Conservation (phyloP, 768 basidiomycete species). For the Phanerochaete sordida region DNA sequence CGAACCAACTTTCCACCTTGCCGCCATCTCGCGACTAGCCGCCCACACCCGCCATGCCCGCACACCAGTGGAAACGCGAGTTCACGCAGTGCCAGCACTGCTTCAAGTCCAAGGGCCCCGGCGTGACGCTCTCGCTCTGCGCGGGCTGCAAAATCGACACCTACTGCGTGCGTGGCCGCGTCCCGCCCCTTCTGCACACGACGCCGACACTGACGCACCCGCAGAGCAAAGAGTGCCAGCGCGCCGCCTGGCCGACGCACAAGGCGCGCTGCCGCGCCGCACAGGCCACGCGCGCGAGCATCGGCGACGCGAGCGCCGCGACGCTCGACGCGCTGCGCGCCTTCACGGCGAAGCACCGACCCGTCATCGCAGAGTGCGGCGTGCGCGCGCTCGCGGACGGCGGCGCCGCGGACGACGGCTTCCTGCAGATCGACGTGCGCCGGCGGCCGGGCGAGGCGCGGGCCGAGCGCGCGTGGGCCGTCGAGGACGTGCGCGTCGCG, state of each 20-base stretch:
- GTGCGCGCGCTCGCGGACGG: constrained; percentile 15
- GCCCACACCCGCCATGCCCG: no score
- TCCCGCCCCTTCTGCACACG: no score
- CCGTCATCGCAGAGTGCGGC: constrained; percentile 12
- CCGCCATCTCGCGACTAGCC: no score
- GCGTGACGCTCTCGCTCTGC: constrained; percentile 8
- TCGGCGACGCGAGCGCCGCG: no score
- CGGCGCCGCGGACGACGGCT: no score
- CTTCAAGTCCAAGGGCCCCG: constrained; percentile 11
- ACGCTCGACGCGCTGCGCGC: constrained; percentile 7
- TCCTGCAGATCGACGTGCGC: no score
- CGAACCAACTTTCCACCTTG: no score
- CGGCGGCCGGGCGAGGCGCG: no score
- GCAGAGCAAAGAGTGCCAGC: background rate
- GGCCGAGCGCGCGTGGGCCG: no score
- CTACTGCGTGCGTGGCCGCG: constrained; percentile 18
- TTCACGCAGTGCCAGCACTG: constrained; percentile 14
- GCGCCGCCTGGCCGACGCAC: constrained; percentile 4
- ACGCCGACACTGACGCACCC: background rate
- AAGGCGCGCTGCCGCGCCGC: background rate
- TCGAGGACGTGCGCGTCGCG: no score
- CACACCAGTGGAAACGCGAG: background rate
- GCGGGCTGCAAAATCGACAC: constrained; percentile 13
- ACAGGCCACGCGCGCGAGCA: no score
- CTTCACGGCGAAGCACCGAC: constrained; percentile 19